Percentiles rank a stretch among this genome's conserved stretches.
Conservation (phyloP, 2,329 filamentous ascomycete genomes). For the Tolypocladium cylindrosporum region DNA sequence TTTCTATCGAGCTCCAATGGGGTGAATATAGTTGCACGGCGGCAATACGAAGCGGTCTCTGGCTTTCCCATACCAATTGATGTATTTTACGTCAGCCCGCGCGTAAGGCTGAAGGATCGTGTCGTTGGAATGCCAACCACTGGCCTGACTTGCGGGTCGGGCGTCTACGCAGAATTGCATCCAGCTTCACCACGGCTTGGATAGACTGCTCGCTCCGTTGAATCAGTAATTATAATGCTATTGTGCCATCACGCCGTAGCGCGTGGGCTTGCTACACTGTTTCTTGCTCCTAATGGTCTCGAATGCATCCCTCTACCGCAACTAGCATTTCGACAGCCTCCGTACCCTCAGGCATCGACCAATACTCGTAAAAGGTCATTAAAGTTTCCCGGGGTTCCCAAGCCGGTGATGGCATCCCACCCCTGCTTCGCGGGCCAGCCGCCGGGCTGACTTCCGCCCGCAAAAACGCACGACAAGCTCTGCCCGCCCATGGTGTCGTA, state of each 20-base stretch:
- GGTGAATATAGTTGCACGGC: background rate
- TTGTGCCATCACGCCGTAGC: background rate
- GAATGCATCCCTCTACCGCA: background rate
- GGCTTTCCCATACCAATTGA: background rate
- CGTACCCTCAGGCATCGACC: conserved; percentile 9
- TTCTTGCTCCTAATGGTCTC: background rate
- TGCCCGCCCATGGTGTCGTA: conserved; percentile 30
- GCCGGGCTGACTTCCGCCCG: conserved; percentile 17
- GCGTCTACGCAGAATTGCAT: no score
- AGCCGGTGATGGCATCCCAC: conserved; percentile 39
- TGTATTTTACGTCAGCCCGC: background rate
- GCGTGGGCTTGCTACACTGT: background rate
- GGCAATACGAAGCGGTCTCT: background rate
- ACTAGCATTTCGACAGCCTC: background rate
- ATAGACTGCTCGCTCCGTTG: no score
- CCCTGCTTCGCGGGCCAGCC: conserved; percentile 36
- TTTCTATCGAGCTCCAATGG: no score
- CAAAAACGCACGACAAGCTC: conserved; percentile 29
- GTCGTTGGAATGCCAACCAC: no score
- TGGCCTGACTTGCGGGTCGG: no score
- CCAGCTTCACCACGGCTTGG: no score
- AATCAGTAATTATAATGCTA: background rate
- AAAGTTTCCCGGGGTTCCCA: conserved; percentile 36
- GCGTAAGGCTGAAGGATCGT: background rate
- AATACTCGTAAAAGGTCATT: conserved; percentile 23